Evolutionary conservation across 192 early-diverging fungal species (phyloP), one percentile per base, ranked within the genome.

Genomic region (Gigaspora rosea): DNA sequence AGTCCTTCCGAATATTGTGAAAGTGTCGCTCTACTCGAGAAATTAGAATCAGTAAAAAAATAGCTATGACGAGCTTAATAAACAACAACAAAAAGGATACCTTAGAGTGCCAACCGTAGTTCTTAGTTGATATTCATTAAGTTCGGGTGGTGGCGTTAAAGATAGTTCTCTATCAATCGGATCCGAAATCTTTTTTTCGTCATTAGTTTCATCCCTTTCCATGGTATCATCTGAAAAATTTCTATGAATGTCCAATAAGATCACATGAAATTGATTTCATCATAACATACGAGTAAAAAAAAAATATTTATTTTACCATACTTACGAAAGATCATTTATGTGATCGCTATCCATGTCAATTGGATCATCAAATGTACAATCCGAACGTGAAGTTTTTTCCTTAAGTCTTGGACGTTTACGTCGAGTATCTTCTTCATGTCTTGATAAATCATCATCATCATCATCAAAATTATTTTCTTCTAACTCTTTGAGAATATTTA

Each of bases 61-160:
- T 35, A 63, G 27, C 22, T 62, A n/a, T 32, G 2, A 47, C 22
- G 22, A 49, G 33, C 49, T 27, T 20, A 27, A 20, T 68, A 47
- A 47, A 68, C 12, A 41, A 41, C 6, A 52, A 7, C 5, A 5
- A 13, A 35, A 47, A 59, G 9, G 18, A 57, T 46, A 32, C 13
- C 72, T 61, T 73, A 73, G 54, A n/a, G 72, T 15, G 46, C 22
- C 49, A 46, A 73, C 22, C 2, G 56, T 73, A 9, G 72, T 59
- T 73, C 46, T 49, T 12, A 73, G 18, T 47, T 35, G 18, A 61
- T 59, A 48, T 35, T 48, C 6, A 13, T 46, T 51, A 16, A 59
- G n/a, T 22, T 59, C 57, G 1, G 72, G 72, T 41, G 72, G 72
- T 48, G 72, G 72, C 2, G 72, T 73, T 46, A 73, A 57, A 32